phyloP scores from a whole-genome alignment of 148 eudicot species.

The Rhododendron henanense region DNA sequence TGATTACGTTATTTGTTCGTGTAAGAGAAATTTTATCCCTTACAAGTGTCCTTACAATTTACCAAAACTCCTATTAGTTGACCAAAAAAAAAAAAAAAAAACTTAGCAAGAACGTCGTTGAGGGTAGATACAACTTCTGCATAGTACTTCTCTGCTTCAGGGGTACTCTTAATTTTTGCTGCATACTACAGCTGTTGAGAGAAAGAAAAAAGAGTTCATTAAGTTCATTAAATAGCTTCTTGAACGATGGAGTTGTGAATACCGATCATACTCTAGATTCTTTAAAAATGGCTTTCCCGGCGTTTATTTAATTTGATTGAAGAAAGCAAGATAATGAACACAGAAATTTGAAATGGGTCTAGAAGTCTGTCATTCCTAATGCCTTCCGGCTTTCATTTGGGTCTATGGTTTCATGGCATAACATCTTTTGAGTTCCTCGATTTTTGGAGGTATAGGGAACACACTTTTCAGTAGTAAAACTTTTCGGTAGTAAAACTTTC shows the following conservation, averaged over 20 bases:
- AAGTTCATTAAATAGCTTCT: not conserved
- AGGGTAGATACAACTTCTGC: constrained; percentile 61
- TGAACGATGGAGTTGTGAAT: not conserved
- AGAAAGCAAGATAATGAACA: not conserved
- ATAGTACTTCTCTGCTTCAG: constrained; percentile 84
- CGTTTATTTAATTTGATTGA: too few relatives aligned
- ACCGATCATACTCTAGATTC: too few relatives aligned
- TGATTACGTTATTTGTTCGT: not conserved
- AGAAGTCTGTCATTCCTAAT: not conserved
- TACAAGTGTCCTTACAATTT: not conserved
- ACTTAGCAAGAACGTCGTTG: constrained; percentile 65
- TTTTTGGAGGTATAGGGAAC: not conserved
- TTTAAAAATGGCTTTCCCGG: too few relatives aligned
- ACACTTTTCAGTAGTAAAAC: not conserved
- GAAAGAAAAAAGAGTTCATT: not conserved
- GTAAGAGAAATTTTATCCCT: not conserved
- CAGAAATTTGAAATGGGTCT: not conserved
- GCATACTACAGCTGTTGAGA: constrained; percentile 58
- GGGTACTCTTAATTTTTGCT: constrained; percentile 77
- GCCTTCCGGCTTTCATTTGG: not conserved
- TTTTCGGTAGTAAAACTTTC: not conserved
- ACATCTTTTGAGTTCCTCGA: not conserved
- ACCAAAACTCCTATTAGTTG: not conserved
- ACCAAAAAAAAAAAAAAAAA: too few relatives aligned
- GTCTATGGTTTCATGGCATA: not conserved